Percentiles rank a stretch among this genome's conserved stretches.
phyloP scores from a whole-genome alignment of 2,329 filamentous ascomycete genomes.

The Nakataea oryzae region DNA sequence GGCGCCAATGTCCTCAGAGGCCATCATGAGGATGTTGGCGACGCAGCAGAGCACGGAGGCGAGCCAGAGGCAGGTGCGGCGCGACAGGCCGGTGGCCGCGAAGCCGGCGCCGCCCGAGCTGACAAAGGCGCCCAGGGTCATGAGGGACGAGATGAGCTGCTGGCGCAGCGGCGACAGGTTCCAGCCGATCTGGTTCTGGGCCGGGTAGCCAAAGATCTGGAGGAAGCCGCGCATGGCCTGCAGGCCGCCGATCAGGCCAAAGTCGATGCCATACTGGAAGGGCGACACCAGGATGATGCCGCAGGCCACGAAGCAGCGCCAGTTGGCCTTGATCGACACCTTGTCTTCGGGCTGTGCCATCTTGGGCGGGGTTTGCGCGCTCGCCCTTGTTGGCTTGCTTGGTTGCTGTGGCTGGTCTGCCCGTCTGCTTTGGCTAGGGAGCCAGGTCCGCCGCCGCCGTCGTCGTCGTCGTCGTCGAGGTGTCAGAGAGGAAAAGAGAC shows the following conservation, averaged over 20 bases:
- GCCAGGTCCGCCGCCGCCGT: no score
- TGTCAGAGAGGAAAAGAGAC: no score
- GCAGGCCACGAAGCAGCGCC: conserved; percentile 8
- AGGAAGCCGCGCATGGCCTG: conserved; percentile 24
- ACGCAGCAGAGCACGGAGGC: conserved; percentile 33
- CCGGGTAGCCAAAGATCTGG: conserved; percentile 17
- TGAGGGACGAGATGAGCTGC: conserved; percentile 22
- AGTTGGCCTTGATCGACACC: conserved; percentile 3
- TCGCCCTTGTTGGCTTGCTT: no score
- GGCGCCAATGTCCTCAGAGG: conserved; percentile 33
- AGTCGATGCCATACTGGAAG: conserved; percentile 23
- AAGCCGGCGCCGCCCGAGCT: conserved; percentile 21
- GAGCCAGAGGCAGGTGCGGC: conserved; percentile 24
- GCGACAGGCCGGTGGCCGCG: conserved; percentile 20
- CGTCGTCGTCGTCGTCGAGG: neutral
- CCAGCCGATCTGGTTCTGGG: conserved; percentile 16
- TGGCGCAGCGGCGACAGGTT: conserved; percentile 22
- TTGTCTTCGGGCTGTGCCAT: conserved; percentile 1
- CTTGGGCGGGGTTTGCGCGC: neutral
- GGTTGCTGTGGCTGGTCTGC: neutral
- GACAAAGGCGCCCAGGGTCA: conserved; percentile 22
- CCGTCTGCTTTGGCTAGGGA: no score
- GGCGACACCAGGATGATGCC: conserved; percentile 18
- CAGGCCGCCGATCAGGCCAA: conserved; percentile 21
- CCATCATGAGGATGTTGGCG: conserved; percentile 43